These are phyloP conservation scores for Fusarium tupiense DNA, from an alignment of 2,329 filamentous ascomycete species.

Conservation along the genomic window DNA sequence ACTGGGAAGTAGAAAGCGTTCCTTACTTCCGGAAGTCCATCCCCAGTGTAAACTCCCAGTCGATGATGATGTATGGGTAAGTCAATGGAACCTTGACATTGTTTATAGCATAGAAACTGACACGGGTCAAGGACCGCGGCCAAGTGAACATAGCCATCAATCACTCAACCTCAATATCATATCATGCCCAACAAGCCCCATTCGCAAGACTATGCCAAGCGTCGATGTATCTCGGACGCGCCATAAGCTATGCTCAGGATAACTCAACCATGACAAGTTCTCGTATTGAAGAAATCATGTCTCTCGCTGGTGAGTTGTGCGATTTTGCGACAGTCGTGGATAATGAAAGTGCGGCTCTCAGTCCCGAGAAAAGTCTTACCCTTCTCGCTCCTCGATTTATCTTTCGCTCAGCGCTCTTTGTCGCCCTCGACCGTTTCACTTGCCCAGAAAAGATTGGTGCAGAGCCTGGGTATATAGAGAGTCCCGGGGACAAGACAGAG, in stretches of 20 bases:
- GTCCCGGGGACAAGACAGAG: background rate
- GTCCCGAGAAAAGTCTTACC: fast-evolving
- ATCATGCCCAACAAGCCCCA: fast-evolving
- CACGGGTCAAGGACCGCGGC: fast-evolving
- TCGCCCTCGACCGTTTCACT: background rate
- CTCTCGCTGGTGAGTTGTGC: fast-evolving
- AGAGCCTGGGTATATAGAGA: background rate
- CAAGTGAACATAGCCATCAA: background rate
- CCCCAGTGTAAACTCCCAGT: background rate
- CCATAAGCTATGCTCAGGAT: fast-evolving
- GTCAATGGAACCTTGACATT: fast-evolving
- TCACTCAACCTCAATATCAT: background rate
- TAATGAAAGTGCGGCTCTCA: fast-evolving
- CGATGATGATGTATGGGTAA: background rate
- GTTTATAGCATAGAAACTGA: fast-evolving
- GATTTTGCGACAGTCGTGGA: background rate
- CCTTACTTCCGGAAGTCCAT: fast-evolving
- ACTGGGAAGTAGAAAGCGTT: background rate
- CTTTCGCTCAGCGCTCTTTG: background rate
- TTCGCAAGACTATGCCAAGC: background rate
- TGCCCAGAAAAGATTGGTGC: background rate
- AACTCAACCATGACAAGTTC: background rate
- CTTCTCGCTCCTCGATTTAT: fast-evolving
- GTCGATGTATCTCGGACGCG: background rate
- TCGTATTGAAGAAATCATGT: background rate